Evolutionary conservation across 2,329 filamentous ascomycete species (phyloP).

Genomic region (Fusarium veterinarium): DNA sequence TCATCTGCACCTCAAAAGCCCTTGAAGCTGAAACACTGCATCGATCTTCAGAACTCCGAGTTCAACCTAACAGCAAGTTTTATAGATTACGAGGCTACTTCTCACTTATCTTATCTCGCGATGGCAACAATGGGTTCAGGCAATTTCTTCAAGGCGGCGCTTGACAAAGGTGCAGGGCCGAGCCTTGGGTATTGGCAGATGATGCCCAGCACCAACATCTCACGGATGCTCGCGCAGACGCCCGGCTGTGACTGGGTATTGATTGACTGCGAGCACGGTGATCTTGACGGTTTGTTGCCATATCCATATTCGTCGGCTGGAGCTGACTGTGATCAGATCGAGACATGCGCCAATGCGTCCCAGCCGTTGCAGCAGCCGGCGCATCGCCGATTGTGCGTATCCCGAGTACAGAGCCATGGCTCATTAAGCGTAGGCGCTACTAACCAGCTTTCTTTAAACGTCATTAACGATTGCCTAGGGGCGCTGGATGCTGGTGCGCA

Average conservation of each 20-base stretch:
- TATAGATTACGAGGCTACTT: not conserved
- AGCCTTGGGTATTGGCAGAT: conserved; percentile 22
- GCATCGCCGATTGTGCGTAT: conserved; percentile 23
- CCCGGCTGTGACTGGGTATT: conserved; percentile 15
- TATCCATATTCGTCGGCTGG: accelerated
- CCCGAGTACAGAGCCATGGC: conserved; percentile 18
- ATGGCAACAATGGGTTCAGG: conserved; percentile 3
- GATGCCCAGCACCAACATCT: conserved; percentile 17
- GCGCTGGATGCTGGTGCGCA: conserved; percentile 17
- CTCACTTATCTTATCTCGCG: accelerated
- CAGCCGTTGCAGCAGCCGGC: conserved; percentile 19
- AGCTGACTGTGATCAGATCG: not conserved
- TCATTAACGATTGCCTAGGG: not conserved
- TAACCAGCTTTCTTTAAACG: accelerated
- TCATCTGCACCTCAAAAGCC: not conserved
- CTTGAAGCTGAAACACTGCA: not conserved
- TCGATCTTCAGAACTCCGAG: accelerated
- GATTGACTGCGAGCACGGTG: conserved; percentile 17
- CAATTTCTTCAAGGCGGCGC: conserved; percentile 5
- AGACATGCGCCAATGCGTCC: conserved; percentile 18
- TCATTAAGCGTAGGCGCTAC: not conserved
- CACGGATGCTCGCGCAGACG: conserved; percentile 14
- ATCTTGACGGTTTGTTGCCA: not conserved
- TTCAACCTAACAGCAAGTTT: no score
- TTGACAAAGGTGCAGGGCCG: not conserved